Base-by-base conservation (phyloP, 2,329 filamentous ascomycete genomes). In the Apiospora pterosperma region DNA sequence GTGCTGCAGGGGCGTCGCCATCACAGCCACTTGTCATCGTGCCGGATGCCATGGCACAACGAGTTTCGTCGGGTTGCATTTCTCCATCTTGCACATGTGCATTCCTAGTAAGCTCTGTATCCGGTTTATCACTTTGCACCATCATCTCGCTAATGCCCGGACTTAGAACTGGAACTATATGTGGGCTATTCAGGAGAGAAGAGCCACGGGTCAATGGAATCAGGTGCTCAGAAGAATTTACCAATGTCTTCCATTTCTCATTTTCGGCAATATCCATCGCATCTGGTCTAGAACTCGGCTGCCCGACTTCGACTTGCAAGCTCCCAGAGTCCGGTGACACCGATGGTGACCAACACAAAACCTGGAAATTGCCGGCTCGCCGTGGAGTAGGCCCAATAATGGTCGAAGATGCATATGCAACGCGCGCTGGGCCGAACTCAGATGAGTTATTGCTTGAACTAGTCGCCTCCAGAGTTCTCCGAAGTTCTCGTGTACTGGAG, bases 221-320 rank as follows among this genome's bases (percentile, higher is more conserved):
- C 21, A 62, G 14, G 12, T 64, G 58, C 12, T 62, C 52, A 7
- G 58, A 38, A 39, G 60, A 34, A 36, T 48, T 21, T 19, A 61
- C 25, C 8, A 60, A 28, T 19, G 42, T 39, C 12, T 60, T 42
- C 65, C 65, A 66, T 19, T 31, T 62, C 38, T 39, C 39, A 31
- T 66, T 60, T 10, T 64, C 65, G 36, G 41, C 62, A 21, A 64
- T 39, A n/a, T 64, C 34, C 11, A 63, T 41, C 58, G 55, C 31
- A 25, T 58, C 16, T 16, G 36, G 28, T 62, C 73, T 70, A 3
- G 65, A 66, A 55, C 68, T 66, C 62, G 72, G 68, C 12, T 61
- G 67, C 55, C 70, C 70, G 36, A 72, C 65, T 62, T 75, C 70
- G 38, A 74, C 71, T 31, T 70, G 52, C 65, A 75, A 67, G 61